Conservation (phyloP, 2,329 filamentous ascomycete species). For the Cercospora sp. region DNA sequence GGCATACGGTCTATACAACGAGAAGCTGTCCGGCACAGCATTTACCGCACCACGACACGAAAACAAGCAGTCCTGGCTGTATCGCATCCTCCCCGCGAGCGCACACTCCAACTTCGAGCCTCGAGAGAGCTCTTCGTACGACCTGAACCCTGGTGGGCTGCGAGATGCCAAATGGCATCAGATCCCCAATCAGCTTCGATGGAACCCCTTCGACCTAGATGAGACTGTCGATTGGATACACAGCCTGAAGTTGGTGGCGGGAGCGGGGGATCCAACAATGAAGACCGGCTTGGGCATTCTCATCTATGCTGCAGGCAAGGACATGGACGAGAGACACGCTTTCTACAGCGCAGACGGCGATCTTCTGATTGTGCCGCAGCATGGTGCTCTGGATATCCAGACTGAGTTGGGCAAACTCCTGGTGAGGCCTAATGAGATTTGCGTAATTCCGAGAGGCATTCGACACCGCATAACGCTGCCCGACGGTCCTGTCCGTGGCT, state of each 20-base stretch:
- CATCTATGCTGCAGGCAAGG: constrained; percentile 74
- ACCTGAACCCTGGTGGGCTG: constrained; percentile 51
- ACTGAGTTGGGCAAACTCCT: constrained; percentile 66
- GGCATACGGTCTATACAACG: constrained; percentile 75
- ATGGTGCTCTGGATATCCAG: constrained; percentile 65
- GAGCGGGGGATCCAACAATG: constrained; percentile 74
- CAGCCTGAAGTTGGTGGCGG: constrained; percentile 70
- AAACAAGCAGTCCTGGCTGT: constrained; percentile 61
- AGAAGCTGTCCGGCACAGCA: constrained; percentile 63
- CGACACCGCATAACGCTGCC: constrained; percentile 62
- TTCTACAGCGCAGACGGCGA: constrained; percentile 81
- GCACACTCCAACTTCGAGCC: constrained; percentile 56
- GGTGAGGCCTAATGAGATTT: constrained; percentile 68
- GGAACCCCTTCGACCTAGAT: constrained; percentile 75
- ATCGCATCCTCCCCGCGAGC: constrained; percentile 59
- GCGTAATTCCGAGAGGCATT: constrained; percentile 66
- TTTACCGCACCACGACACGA: constrained; percentile 59
- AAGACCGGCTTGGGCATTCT: constrained; percentile 79
- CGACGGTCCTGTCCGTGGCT: constrained; percentile 62
- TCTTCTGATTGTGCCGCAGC: constrained; percentile 65
- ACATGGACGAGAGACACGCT: constrained; percentile 71
- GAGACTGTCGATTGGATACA: constrained; percentile 68
- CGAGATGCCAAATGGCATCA: constrained; percentile 56
- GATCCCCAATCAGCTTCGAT: constrained; percentile 78
- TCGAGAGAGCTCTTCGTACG: constrained; percentile 51